phyloP scores from a whole-genome alignment of 176 grass and related monocot species.

The Oryza officinalis region DNA sequence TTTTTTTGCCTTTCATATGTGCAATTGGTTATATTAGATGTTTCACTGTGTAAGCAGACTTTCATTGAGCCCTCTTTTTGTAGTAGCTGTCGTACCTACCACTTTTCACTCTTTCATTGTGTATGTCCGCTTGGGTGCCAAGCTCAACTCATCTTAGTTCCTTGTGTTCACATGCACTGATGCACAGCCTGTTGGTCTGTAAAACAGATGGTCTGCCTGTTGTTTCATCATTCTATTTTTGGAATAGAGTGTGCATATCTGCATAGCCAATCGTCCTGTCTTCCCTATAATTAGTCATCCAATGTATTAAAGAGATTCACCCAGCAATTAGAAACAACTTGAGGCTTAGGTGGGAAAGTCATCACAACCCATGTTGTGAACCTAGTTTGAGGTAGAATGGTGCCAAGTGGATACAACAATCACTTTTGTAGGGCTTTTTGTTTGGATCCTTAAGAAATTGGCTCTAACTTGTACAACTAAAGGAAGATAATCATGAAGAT shows the following conservation, averaged over 20 bases:
- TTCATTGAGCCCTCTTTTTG: neutral
- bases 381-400: neutral
- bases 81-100: neutral
- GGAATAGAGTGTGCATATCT: neutral
- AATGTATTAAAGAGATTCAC: neutral
- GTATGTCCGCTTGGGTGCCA: neutral
- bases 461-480: neutral
- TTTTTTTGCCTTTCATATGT: neutral
- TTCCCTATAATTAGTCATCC: neutral
- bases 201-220: neutral
- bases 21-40: neutral
- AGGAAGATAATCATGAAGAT: neutral
- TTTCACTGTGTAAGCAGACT: neutral
- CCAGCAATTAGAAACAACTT: neutral
- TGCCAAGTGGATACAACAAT: neutral
- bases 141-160: constrained; percentile 2
- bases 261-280: neutral
- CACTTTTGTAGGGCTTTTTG: neutral
- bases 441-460: neutral
- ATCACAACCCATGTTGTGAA: neutral
- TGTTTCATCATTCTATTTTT: neutral
- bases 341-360: neutral
- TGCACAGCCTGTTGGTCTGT: neutral
- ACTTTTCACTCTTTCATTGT: neutral
- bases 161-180: neutral